Base-by-base conservation (phyloP, 106 monocot genomes). In the Amphibolis antarctica region DNA sequence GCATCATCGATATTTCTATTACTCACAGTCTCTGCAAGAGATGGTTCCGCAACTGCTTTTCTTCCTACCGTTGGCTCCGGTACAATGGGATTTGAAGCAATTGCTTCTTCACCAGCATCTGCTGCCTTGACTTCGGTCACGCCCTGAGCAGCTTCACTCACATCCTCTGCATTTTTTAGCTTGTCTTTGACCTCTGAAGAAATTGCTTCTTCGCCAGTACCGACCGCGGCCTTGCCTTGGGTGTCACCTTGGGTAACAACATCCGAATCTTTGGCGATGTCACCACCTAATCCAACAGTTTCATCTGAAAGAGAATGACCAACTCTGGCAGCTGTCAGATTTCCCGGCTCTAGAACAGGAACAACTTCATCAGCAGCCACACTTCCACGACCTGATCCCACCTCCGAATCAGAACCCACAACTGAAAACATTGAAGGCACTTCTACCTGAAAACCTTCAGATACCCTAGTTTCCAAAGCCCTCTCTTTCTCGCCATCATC, bases 391-490 rank as follows among this genome's bases (percentile, higher is more conserved):
- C 30, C 20, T 28, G 49, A 25, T 5, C 23, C 63, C 13, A 28
- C 12, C 31, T 65, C n/a, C 5, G 19, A 26, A 5, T 51, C 28
- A 9, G 51, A 18, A 12, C 28, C 20, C 65, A 12, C 17, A 59
- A 59, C 30, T 11, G 30, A 12, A 31, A 12, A 14, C 30, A 14
- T 13, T 9, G 25, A 5, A 18, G 28, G 9, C 26, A 46, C 26
- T 9, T 48, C 63, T 47, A 9, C 46, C 6, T 44, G 10, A 10
- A 9, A 42, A 15, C 28, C 62, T 43, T 24, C 62, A 42, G 20
- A 62, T 44, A 62, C 42, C 43, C 42, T 1, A 62, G 17, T 58
- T 58, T n/a, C 58, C 58, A 30, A 30, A 58, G 29, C 58, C 0
- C 17, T 1, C 1, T 1, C n/a, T 58, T 58, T 18, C 27, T 28